A percentile compares a stretch with the other conserved stretches of the same genome.
Conservation (phyloP, 2,329 filamentous ascomycete genomes). For the Aspergillus spinulosporus region DNA sequence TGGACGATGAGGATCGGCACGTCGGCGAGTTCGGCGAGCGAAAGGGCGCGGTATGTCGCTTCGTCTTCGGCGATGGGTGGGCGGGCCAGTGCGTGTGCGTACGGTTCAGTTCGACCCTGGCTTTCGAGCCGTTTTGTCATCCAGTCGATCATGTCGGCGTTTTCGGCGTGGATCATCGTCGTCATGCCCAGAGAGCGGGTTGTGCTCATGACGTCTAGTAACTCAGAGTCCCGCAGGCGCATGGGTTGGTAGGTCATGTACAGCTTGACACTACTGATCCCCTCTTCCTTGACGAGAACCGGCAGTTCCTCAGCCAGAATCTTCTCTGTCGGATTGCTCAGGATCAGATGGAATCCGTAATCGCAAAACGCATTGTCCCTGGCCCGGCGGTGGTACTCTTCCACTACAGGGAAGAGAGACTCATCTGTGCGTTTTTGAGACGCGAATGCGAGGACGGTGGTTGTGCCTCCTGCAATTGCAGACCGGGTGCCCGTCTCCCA, state of each 20-base stretch:
- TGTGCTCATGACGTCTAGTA: slow-evolving; percentile 46
- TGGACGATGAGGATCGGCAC: slow-evolving; percentile 57
- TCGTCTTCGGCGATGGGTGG: slow-evolving; percentile 46
- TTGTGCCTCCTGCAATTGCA: slow-evolving; percentile 52
- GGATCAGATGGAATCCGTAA: slow-evolving; percentile 54
- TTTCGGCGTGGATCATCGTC: slow-evolving; percentile 50
- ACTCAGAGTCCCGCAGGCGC: slow-evolving; percentile 42
- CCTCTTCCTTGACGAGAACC: slow-evolving; percentile 33
- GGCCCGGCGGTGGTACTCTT: slow-evolving; percentile 51
- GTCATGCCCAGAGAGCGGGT: slow-evolving; percentile 46
- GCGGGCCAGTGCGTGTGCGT: slow-evolving; percentile 45
- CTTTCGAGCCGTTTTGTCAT: slow-evolving; percentile 40
- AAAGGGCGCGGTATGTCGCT: slow-evolving; percentile 49
- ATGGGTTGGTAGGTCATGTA: slow-evolving; percentile 51
- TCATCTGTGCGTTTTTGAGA: slow-evolving; percentile 51
- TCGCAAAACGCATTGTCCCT: slow-evolving; percentile 54
- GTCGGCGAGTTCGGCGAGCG: slow-evolving; percentile 50
- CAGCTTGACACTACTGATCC: slow-evolving; percentile 50
- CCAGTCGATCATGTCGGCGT: slow-evolving; percentile 46
- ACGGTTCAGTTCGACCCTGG: slow-evolving; percentile 38
- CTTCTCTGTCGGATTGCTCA: slow-evolving; percentile 32
- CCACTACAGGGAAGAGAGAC: slow-evolving; percentile 49
- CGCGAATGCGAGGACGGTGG: slow-evolving; percentile 60
- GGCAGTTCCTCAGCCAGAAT: slow-evolving; percentile 42
- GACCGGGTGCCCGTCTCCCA: slow-evolving; percentile 54